phyloP scores from a whole-genome alignment of 2,329 filamentous ascomycete species.

The Aspergillus fumigatus region DNA sequence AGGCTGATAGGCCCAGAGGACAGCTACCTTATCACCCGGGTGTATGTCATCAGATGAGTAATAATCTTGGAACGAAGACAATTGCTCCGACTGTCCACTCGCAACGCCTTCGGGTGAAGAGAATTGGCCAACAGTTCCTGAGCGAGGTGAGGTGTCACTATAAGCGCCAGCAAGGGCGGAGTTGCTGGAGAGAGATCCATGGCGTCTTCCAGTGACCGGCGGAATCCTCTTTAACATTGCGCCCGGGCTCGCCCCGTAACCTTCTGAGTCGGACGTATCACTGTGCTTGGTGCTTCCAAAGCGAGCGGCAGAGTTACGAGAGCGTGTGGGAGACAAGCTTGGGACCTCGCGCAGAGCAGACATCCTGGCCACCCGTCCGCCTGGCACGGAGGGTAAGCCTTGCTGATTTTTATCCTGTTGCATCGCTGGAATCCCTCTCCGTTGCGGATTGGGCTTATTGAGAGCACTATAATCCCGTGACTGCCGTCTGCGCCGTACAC shows the following conservation, averaged over 20 bases:
- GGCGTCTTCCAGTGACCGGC: constrained; percentile 57
- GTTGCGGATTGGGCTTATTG: constrained; percentile 77
- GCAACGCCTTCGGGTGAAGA: constrained; percentile 80
- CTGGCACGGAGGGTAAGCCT: constrained; percentile 72
- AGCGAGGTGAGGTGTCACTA: constrained; percentile 69
- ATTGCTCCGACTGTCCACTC: constrained; percentile 90
- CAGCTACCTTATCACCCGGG: constrained; percentile 81
- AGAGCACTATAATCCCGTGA: constrained; percentile 69
- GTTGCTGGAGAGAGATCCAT: constrained; percentile 83
- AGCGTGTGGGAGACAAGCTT: constrained; percentile 55
- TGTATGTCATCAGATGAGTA: constrained; percentile 97
- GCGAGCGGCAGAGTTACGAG: constrained; percentile 47
- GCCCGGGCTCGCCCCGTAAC: constrained; percentile 66
- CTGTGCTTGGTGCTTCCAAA: constrained; percentile 48
- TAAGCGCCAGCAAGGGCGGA: constrained; percentile 63
- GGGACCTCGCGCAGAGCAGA: constrained; percentile 79
- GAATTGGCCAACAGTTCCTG: constrained; percentile 62
- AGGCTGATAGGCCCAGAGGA: constrained; percentile 95
- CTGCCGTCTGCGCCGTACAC: constrained; percentile 54
- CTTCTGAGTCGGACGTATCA: constrained; percentile 58
- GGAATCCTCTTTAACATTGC: constrained; percentile 53
- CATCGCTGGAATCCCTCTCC: constrained; percentile 38
- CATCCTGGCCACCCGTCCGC: constrained; percentile 91
- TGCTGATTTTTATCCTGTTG: constrained; percentile 40
- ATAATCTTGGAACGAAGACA: constrained; percentile 97